phyloP scores from a whole-genome alignment of 306 rosid species.

The Quercus aquifolioides region DNA sequence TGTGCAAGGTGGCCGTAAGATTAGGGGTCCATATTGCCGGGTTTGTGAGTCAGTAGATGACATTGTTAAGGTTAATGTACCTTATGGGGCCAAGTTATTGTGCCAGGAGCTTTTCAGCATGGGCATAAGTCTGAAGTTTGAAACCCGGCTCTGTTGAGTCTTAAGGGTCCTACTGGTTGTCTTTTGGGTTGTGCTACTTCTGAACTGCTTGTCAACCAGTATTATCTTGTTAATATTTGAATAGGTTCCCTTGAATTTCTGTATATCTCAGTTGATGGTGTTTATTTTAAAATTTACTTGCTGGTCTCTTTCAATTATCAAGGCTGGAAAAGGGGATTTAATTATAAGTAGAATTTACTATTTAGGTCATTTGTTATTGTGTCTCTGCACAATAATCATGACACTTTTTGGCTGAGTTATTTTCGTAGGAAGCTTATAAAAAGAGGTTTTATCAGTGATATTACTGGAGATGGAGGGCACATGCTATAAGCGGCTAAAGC shows the following conservation, averaged over 20 bases:
- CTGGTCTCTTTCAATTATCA: not conserved
- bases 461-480: not conserved
- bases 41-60: conserved; percentile 70
- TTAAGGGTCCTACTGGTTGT: not conserved
- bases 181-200: not conserved
- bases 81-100: conserved; percentile 85
- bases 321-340: not conserved
- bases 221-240: not conserved
- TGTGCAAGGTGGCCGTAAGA: conserved; percentile 68
- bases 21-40: conserved; percentile 90
- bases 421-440: not conserved
- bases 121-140: conserved; percentile 90
- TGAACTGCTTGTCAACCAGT: not conserved
- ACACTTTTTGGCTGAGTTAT: not conserved
- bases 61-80: conserved; percentile 70
- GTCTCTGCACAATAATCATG: not conserved
- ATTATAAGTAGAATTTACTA: not conserved
- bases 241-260: not conserved
- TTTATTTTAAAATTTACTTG: not conserved
- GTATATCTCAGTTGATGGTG: not conserved
- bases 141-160: conserved; percentile 57
- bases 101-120: conserved; percentile 95
- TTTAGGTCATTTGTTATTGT: not conserved
- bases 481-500: not conserved
- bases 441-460: not conserved